A percentile compares a stretch with the other conserved stretches of the same genome.
These are phyloP conservation scores for Pseudocercospora pini-densiflorae DNA, from an alignment of 2,329 filamentous ascomycete genomes.

Conservation along the genomic window DNA sequence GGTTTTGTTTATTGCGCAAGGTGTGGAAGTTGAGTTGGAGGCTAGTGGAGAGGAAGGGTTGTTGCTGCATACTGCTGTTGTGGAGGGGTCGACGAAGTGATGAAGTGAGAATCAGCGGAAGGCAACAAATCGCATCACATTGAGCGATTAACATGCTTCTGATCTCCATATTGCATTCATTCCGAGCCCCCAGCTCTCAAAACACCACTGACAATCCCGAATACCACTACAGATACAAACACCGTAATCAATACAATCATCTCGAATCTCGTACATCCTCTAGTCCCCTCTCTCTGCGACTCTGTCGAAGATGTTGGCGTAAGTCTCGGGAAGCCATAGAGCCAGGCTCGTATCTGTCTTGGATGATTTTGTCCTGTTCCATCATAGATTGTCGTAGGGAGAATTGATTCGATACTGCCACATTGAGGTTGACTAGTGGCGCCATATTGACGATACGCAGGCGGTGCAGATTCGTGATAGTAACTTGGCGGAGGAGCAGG, in stretches of 20 bases:
- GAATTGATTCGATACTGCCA: not conserved
- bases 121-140: no score
- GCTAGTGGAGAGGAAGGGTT: not conserved
- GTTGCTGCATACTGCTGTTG: not conserved
- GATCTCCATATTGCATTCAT: not conserved
- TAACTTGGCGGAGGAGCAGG: conserved; percentile 10
- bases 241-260: not conserved
- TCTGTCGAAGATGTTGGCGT: not conserved
- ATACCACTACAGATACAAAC: conserved; percentile 4
- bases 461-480: conserved; percentile 5
- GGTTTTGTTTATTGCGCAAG: conserved; percentile 70
- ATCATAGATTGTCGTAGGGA: not conserved
- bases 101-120: no score
- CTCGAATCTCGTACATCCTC: not conserved
- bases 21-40: conserved; percentile 53
- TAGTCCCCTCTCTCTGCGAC: not conserved
- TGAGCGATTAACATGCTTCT: no score
- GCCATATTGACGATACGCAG: conserved; percentile 11
- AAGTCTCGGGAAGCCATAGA: not conserved
- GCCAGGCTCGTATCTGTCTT: not conserved
- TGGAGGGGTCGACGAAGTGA: not conserved
- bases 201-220: conserved; percentile 9
- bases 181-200: not conserved
- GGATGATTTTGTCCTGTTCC: not conserved
- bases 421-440: not conserved